Base-by-base conservation (phyloP, 192 early-diverging fungal genomes). In the Coemansia sp. region DNA sequence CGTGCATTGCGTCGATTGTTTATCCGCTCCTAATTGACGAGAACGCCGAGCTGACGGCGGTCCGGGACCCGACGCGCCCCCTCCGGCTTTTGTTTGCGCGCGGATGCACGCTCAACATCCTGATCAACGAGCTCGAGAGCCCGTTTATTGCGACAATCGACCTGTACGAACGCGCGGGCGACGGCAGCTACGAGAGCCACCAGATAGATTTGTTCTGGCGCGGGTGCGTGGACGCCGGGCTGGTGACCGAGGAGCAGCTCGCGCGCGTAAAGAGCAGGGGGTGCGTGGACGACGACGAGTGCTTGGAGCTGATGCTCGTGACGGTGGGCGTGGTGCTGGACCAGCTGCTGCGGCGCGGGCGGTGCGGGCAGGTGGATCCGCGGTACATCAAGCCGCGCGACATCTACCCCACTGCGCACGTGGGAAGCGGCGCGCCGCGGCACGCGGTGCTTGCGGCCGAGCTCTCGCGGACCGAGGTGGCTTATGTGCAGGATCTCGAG, bases 401-500 rank as follows among this genome's bases (percentile, higher is more conserved):
- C 35, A 56, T 79, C 5, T 79, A 79, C 24, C 76, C 76, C n/a
- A 31, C 51, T 2, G 47, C 51, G 7, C 60, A 60, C 23, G 47
- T 58, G 10, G 25, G 24, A 1, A 30, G 25, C 16, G 71, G 60
- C 5, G 55, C 31, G n/a, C 61, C 71, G 4, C 45, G 65, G 16
- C 56, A 67, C 25, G 35, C 57, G 1, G 71, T 62, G 60, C 60
- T 73, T 23, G 70, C 63, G 0, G 51, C 56, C 21, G 76, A 79
- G 62, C 49, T 79, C 25, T 60, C 76, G 16, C 60, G 70, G n/a
- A 79, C 76, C 8, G 76, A 79, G 52, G 61, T 64, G 46, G 76
- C 70, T 35, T 79, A 79, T 30, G 60, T 79, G 55, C 76, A 79
- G 52, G 76, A 79, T 44, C 56, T 79, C 31, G 76, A 79, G 53